Evolutionary conservation across 805 yeast genomes (phyloP).

Genomic region (Candida glaebosa): DNA sequence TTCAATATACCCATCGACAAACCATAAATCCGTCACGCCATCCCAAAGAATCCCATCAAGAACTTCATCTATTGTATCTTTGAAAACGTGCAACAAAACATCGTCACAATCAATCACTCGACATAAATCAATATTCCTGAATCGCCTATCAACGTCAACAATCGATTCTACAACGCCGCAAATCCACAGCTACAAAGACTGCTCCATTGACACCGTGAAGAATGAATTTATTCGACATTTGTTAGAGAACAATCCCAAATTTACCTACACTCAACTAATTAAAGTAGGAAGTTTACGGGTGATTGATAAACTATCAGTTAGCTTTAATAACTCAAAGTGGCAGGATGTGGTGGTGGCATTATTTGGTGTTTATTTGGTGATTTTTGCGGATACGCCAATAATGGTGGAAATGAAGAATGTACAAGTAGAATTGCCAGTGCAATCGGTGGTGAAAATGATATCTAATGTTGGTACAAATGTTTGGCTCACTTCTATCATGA

Average conservation of each 20-base stretch:
- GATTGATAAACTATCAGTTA: slow-evolving; percentile 30
- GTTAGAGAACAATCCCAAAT: slow-evolving; percentile 18
- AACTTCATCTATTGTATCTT: not conserved
- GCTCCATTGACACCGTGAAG: slow-evolving; percentile 26
- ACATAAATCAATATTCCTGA: slow-evolving; percentile 5
- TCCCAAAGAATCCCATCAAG: not conserved
- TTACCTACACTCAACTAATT: slow-evolving; percentile 24
- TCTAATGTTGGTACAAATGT: slow-evolving; percentile 9
- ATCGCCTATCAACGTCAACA: slow-evolving; percentile 10
- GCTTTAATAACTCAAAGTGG: slow-evolving; percentile 11
- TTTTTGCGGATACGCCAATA: slow-evolving; percentile 14
- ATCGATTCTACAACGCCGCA: slow-evolving; percentile 16
- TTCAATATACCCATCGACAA: not conserved
- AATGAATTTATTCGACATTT: slow-evolving; percentile 26
- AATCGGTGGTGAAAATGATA: slow-evolving; percentile 21
- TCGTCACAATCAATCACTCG: not conserved
- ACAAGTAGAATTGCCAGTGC: slow-evolving; percentile 15
- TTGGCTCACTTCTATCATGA: slow-evolving; percentile 25
- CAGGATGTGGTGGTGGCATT: slow-evolving; percentile 22
- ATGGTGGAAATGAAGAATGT: slow-evolving; percentile 3
- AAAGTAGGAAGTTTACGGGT: slow-evolving; percentile 33
- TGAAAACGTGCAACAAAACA: not conserved
- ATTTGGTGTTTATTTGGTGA: slow-evolving; percentile 30
- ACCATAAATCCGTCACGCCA: not conserved
- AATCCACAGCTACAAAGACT: slow-evolving; percentile 13